Evolutionary conservation across 352 stramenopile genomes (phyloP), one percentile per base, ranked within the genome.

Genomic region (Pythium oligandrum): DNA sequence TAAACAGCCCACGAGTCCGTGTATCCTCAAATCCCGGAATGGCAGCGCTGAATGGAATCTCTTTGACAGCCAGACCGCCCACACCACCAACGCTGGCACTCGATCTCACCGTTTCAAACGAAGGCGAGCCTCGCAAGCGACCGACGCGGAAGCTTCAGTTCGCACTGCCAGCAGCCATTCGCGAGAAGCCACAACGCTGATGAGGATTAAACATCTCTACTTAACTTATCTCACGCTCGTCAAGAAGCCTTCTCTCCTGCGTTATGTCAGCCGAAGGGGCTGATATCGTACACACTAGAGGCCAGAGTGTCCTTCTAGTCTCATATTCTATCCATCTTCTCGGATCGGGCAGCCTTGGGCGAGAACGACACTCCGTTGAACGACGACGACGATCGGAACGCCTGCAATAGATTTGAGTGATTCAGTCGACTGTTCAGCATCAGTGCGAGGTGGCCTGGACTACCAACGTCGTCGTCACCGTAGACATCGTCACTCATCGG

Each of bases 321-420:
- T 61, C 31, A 90, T 71, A 83, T 66, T 81, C 79, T 69, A 77
- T 85, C 64, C 75, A 90, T 90, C 35, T 71, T 57, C 59, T 90
- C 76, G 12, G 75, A 70, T 33, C 64, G 63, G 10, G 66, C 57
- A 3, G 77, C 68, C 48, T 63, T 53, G 8, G 68, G 65, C 1
- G 65, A 73, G 7, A 57, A 33, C 49, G 0, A 34, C 9, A 35
- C 48, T 47, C 56, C 52, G 57, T 51, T 65, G 45, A 53, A 68
- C 5, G 70, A 72, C 32, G 59, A 45, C 6, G 80, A 88, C 35
- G 63, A 59, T 9, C 71, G 73, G 45, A 88, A 47, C 38, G 80
- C 45, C 17, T 80, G 64, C 75, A 86, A 75, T 17, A 90, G 60
- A 17, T 73, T 71, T 48, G 73, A 83, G 53, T 87, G 77, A 33